Evolutionary conservation across 495 filamentous ascomycete species (phyloP).

Genomic region (Aspergillus leporis): DNA sequence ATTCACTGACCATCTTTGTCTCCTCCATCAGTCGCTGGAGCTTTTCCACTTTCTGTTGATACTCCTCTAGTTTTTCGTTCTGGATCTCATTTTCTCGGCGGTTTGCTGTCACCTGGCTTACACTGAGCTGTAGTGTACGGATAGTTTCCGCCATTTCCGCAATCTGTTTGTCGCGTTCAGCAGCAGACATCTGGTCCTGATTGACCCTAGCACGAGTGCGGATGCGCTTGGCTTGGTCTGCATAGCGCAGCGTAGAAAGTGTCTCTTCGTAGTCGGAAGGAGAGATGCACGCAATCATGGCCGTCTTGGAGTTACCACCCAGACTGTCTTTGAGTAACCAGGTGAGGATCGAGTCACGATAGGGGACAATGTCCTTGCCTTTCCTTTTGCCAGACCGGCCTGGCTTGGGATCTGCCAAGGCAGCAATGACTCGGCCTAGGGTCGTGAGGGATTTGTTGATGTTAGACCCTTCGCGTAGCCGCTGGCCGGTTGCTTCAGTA

Average conservation of each 20-base stretch:
- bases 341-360: constrained; percentile 95
- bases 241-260: constrained; percentile 91
- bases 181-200: constrained; percentile 82
- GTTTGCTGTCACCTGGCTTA: constrained; percentile 51
- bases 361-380: constrained; percentile 78
- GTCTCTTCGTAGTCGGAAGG: constrained; percentile 97
- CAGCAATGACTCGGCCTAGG: constrained; percentile 94
- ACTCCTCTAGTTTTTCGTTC: constrained; percentile 83
- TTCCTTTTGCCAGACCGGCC: constrained; percentile 49
- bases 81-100: constrained; percentile 54
- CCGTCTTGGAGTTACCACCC: constrained; percentile 94
- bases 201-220: constrained; percentile 96
- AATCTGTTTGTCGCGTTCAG: constrained; percentile 92
- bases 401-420: constrained; percentile 80
- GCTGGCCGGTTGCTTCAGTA: constrained; percentile 88
- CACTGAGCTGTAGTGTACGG: constrained; percentile 73
- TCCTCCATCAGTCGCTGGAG: constrained; percentile 97
- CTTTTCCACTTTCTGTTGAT: constrained; percentile 77
- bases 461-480: constrained; percentile 91
- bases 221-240: constrained; percentile 96
- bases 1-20: constrained; percentile 78
- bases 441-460: constrained; percentile 99
- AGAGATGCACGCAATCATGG: constrained; percentile 97
- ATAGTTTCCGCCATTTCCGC: constrained; percentile 93
- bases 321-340: constrained; percentile 95